phyloP scores from a whole-genome alignment of 2,329 filamentous ascomycete genomes.

The Exophiala sideris region DNA sequence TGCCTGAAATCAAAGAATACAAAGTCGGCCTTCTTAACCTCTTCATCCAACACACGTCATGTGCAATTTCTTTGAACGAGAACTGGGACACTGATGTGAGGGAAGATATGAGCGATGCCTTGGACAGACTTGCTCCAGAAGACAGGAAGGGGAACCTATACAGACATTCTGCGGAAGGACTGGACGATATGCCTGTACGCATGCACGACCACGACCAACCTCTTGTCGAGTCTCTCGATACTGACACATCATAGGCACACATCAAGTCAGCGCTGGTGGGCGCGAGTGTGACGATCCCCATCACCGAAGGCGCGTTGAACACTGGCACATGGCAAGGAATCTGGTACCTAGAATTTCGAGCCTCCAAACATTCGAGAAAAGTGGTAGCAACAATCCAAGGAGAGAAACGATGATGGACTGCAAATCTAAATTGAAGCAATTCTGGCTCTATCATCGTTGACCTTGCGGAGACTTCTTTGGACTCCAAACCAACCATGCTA shows the following conservation, averaged over 20 bases:
- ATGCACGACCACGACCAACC: not conserved
- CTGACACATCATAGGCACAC: constrained; percentile 61
- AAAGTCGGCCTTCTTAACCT: constrained; percentile 83
- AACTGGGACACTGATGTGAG: constrained; percentile 86
- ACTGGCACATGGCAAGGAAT: constrained; percentile 68
- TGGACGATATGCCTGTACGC: constrained; percentile 84
- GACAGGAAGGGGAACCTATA: constrained; percentile 75
- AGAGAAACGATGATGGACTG: constrained; percentile 51
- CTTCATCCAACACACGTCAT: constrained; percentile 93
- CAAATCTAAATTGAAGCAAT: not conserved
- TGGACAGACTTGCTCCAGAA: constrained; percentile 85
- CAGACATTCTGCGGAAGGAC: constrained; percentile 79
- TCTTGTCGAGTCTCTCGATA: not conserved
- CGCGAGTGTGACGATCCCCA: constrained; percentile 85
- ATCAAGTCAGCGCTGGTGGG: constrained; percentile 89
- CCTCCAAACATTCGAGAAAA: constrained; percentile 69
- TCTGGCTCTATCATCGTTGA: not conserved
- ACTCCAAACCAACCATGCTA: constrained; percentile 40
- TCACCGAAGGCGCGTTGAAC: constrained; percentile 75
- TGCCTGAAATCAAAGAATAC: constrained; percentile 80
- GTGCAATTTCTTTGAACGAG: constrained; percentile 87
- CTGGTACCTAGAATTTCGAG: constrained; percentile 90
- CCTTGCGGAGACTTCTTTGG: constrained; percentile 12
- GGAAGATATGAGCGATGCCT: constrained; percentile 86
- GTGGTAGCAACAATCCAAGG: constrained; percentile 94